Conservation (phyloP, 2,329 filamentous ascomycete genomes). For the Chaetomium sp. region DNA sequence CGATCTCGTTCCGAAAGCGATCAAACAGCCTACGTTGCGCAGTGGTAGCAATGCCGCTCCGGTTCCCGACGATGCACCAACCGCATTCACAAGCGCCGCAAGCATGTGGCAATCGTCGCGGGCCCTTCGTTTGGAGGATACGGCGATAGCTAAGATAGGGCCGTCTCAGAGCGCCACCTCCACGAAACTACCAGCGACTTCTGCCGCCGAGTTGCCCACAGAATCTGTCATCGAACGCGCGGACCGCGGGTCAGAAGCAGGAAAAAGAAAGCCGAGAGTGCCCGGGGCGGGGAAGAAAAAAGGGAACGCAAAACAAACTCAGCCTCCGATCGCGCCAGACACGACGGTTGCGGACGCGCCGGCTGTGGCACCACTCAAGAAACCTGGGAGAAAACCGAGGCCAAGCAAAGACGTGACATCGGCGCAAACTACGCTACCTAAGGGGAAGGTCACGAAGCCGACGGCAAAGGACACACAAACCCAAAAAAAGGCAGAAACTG, state of each 20-base stretch:
- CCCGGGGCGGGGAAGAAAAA: background rate
- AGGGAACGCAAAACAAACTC: background rate
- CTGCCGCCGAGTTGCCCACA: background rate
- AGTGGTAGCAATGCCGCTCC: conserved; percentile 44
- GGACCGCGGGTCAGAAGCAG: background rate
- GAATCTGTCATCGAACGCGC: background rate
- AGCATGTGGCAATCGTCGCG: conserved; percentile 43
- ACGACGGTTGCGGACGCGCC: background rate
- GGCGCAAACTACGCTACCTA: conserved; percentile 39
- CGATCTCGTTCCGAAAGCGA: conserved; percentile 48
- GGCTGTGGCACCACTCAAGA: conserved; percentile 25
- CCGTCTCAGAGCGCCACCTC: background rate
- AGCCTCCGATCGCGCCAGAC: background rate
- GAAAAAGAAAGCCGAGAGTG: background rate
- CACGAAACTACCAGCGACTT: background rate
- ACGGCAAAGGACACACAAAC: conserved; percentile 31
- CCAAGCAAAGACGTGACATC: conserved; percentile 24
- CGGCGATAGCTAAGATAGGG: background rate
- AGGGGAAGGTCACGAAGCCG: conserved; percentile 41
- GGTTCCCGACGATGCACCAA: conserved; percentile 43
- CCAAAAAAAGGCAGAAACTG: conserved; percentile 38
- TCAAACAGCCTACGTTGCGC: conserved; percentile 40
- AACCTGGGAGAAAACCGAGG: conserved; percentile 45
- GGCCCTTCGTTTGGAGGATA: conserved; percentile 29
- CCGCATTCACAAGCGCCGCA: conserved; percentile 48